Evolutionary conservation across 345 rosid genomes (phyloP), one percentile per base, ranked within the genome.

Genomic region (Microcos paniculata): DNA sequence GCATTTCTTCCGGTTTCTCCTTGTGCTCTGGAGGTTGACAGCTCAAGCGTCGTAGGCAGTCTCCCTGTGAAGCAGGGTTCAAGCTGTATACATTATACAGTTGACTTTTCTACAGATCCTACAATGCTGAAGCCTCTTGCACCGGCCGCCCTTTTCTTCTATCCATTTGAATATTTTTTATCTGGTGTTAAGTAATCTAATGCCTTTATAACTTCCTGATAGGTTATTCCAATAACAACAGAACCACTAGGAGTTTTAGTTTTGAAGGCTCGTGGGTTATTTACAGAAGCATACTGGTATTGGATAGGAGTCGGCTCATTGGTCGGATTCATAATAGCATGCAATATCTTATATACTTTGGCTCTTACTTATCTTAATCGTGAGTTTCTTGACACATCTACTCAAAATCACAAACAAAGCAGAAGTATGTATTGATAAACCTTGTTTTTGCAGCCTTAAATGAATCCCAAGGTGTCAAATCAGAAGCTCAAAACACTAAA

Each of bases 251-350:
- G 97, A 15, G 67, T 83, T 78, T 73, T 77, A 71, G 68, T 88
- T 62, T 71, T 90, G 80, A 76, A 82, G 82, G 40, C 68, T 21
- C 88, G 87, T 35, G 91, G 85, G 28, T 53, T 89, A 76, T 78
- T 83, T 67, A 48, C 85, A 9, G 57, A 88, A 14, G 79, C 85
- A 3, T 64, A 87, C 31, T 89, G 92, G 95, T 92, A 92, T 40
- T 92, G 97, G 97, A 67, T 92, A 46, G 94, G 91, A 79, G 74
- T 87, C 6, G 88, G 81, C 18, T 91, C 89, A 52, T 62, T 81
- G 78, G 30, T 80, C 42, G 93, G 95, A 31, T 90, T 79, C 80
- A 74, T 72, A 26, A 30, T 92, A 35, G 18, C 90, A 18, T 89
- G 87, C 82, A 87, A 90, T 83, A 18, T 81, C n/a, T 58, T 71